Conservation (phyloP, 2,329 filamentous ascomycete genomes). For the Alternaria ventricosa region DNA sequence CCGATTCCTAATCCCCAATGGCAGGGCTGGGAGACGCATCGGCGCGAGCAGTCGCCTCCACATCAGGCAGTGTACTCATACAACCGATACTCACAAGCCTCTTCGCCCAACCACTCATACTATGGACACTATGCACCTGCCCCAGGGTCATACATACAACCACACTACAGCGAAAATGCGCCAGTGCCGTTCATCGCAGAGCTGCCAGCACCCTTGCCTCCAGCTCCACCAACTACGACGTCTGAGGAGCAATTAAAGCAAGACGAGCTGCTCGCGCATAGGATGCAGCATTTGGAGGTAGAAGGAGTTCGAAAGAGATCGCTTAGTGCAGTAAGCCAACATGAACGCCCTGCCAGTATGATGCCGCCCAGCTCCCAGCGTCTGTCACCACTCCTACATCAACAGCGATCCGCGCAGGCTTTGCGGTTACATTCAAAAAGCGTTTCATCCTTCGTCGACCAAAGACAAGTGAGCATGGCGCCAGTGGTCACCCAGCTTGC, state of each 20-base stretch:
- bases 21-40: constrained; percentile 14
- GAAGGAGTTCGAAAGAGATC: constrained; percentile 29
- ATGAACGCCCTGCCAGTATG: constrained; percentile 18
- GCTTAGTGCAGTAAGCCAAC: constrained; percentile 25
- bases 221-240: constrained; percentile 34
- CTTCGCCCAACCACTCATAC: constrained; percentile 4
- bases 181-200: constrained; percentile 31
- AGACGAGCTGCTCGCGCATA: constrained; percentile 39
- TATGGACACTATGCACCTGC: constrained; percentile 6
- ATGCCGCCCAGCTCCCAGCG: constrained; percentile 10
- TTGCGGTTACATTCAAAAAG: constrained; percentile 19
- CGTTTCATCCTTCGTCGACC: constrained; percentile 6
- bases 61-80: constrained; percentile 5
- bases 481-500: neutral
- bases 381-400: constrained; percentile 18
- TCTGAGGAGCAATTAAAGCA: constrained; percentile 37
- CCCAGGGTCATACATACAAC: constrained; percentile 20
- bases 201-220: constrained; percentile 36
- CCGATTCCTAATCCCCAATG: neutral
- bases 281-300: constrained; percentile 37
- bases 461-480: neutral
- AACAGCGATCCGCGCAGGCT: constrained; percentile 19
- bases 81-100: constrained; percentile 15
- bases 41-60: constrained; percentile 13
- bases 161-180: constrained; percentile 24